Percentiles rank a stretch among this genome's conserved stretches.
Conservation (phyloP, 768 basidiomycete genomes). For the Lenzites betulinus region DNA sequence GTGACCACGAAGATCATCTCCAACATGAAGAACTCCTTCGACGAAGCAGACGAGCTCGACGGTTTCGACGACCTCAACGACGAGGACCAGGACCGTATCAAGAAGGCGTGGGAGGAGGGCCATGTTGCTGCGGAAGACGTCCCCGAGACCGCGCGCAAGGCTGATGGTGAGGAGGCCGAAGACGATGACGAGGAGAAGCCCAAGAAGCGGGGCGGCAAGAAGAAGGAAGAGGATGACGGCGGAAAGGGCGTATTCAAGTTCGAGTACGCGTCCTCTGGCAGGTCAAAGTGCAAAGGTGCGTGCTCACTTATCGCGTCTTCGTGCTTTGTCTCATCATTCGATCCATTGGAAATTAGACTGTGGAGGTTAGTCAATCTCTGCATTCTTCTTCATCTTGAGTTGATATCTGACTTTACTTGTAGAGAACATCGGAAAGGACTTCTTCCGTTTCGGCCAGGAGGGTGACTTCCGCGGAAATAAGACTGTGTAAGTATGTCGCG, state of each 20-base stretch:
- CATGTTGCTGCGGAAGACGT: constrained; percentile 84
- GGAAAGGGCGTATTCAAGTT: constrained; percentile 33
- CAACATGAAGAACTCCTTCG: constrained; percentile 68
- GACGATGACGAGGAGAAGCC: constrained; percentile 43
- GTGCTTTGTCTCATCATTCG: neutral
- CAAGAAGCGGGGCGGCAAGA: constrained; percentile 30
- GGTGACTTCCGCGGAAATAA: constrained; percentile 42
- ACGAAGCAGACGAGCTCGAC: constrained; percentile 70
- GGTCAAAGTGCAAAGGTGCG: constrained; percentile 39
- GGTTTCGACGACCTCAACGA: constrained; percentile 75
- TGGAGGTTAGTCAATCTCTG: constrained; percentile 12
- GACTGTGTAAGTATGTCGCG: constrained; percentile 30
- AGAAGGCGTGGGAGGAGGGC: constrained; percentile 74
- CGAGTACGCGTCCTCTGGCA: constrained; percentile 33
- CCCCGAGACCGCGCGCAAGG: constrained; percentile 69
- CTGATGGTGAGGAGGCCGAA: constrained; percentile 43
- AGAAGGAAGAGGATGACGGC: constrained; percentile 32
- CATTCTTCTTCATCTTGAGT: too few species aligned
- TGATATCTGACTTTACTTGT: neutral
- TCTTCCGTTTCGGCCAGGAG: constrained; percentile 43
- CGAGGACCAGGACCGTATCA: constrained; percentile 72
- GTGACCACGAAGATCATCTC: constrained; percentile 64
- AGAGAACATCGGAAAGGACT: constrained; percentile 44
- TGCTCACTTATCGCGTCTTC: neutral
- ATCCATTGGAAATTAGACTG: constrained; percentile 14